Conservation (phyloP, 495 filamentous ascomycete species). For the Penicillium bialowiezense region DNA sequence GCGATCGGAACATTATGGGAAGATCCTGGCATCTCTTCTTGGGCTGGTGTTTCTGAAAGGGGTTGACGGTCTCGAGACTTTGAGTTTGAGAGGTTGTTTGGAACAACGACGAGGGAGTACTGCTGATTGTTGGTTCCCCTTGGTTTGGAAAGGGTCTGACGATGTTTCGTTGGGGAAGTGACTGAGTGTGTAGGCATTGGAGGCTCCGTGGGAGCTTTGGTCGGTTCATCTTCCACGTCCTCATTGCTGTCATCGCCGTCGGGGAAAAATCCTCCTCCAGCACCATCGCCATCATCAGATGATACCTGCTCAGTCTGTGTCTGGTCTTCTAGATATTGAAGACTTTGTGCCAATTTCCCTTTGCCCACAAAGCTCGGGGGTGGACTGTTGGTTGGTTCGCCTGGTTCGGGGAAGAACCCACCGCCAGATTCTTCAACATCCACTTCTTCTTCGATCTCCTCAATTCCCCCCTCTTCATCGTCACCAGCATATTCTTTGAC, state of each 20-base stretch:
- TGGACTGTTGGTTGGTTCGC: constrained; percentile 24
- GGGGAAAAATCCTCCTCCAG: constrained; percentile 23
- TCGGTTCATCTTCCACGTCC: constrained; percentile 3
- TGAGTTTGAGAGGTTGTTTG: constrained; percentile 7
- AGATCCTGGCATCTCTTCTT: constrained; percentile 12
- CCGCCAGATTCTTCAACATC: constrained; percentile 22
- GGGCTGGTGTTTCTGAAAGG: background rate
- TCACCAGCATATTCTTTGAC: constrained; percentile 62
- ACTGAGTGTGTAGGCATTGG: background rate
- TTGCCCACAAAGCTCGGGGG: constrained; percentile 6
- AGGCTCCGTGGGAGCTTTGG: background rate
- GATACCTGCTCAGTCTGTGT: background rate
- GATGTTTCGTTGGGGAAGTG: background rate
- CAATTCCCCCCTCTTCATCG: constrained; percentile 37
- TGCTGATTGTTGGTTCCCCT: constrained; percentile 9
- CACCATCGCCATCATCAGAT: background rate
- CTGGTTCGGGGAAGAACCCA: constrained; percentile 49
- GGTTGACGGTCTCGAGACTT: background rate
- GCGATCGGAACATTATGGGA: constrained; percentile 21
- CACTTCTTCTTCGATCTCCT: constrained; percentile 14
- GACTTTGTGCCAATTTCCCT: background rate
- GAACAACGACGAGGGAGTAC: constrained; percentile 36
- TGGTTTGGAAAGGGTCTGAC: background rate
- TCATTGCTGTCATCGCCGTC: too few relatives aligned
- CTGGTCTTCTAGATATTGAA: background rate